These are phyloP conservation scores for Ophiostoma ips DNA, from an alignment of 2,329 filamentous ascomycete genomes.

Conservation along the genomic window DNA sequence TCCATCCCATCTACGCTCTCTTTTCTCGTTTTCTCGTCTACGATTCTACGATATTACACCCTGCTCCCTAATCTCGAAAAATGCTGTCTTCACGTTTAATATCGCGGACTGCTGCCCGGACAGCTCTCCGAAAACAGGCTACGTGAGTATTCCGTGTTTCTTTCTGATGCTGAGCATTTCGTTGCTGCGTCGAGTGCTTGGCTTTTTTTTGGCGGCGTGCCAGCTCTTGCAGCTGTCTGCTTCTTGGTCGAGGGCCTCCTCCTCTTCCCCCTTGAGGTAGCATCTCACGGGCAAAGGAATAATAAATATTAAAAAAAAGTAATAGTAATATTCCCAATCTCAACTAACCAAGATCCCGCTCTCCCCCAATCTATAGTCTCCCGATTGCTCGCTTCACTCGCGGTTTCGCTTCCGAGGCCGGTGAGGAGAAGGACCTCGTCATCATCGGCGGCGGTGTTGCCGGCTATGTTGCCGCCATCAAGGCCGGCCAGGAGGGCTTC, in stretches of 20 bases:
- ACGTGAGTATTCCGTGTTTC: slow-evolving; percentile 6
- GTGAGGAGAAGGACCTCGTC: slow-evolving; percentile 90
- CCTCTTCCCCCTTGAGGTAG: too few species aligned
- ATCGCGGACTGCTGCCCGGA: slow-evolving; percentile 42
- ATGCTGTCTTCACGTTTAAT: slow-evolving; percentile 51
- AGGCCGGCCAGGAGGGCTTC: slow-evolving; percentile 91
- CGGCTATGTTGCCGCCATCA: slow-evolving; percentile 97
- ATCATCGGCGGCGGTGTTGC: slow-evolving; percentile 97
- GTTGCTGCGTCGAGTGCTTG: background rate
- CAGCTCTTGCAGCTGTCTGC: too few species aligned
- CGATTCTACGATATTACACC: background rate
- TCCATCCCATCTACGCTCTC: background rate
- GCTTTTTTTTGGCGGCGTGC: background rate
- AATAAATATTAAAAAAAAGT: too few species aligned
- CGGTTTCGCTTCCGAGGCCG: slow-evolving; percentile 40
- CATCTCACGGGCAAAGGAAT: too few species aligned
- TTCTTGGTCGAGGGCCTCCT: too few species aligned
- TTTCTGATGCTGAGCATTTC: too few species aligned
- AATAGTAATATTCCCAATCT: background rate
- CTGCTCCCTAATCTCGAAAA: slow-evolving; percentile 8
- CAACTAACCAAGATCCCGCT: background rate
- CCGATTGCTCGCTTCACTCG: slow-evolving; percentile 29
- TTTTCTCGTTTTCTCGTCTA: background rate
- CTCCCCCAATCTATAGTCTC: background rate
- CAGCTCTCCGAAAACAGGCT: slow-evolving; percentile 32